Base-by-base conservation (phyloP, 768 basidiomycete species). In the Leccinum variicolor region DNA sequence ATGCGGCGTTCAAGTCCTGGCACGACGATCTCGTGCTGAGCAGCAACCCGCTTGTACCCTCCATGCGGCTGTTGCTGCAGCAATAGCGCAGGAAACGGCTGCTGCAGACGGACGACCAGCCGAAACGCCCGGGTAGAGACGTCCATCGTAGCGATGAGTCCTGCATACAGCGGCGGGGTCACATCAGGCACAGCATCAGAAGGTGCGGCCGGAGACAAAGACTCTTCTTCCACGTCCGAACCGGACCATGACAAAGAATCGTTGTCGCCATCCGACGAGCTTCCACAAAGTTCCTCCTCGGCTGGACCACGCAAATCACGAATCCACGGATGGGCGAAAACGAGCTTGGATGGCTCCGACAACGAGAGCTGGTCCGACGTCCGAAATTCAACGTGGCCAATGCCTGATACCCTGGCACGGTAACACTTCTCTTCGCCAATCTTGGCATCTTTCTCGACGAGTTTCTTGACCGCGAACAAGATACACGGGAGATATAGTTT, bases 281-380 rank as follows among this genome's bases (percentile, higher is more conserved):
- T n/a, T 28, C 45, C 25, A 51, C 29, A 19, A 10, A 3, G 11
- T 19, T 29, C 43, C 14, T 34, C 14, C 3, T 55, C 58, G 1
- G 36, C 41, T 7, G 58, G 47, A 8, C 28, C 52, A 1, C 25
- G n/a, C 3, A 64, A 28, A 29, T 52, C 45, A 15, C 63, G 54
- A 39, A 64, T 33, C 63, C 63, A 64, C 1, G 62, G 63, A 47
- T 57, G 51, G 10, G 57, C 46, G 11, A 60, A 19, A 45, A 49
- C 17, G 10, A 62, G 23, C 26, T 45, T 53, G 15, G 33, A 46
- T 3, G 53, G 41, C 11, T 58, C 50, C 15, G 0, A 46, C 23
- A 39, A 15, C 34, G 59, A 47, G 21, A 58, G 33, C n/a, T 4
- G 19, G 14, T 54, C 46, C 1, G 33, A 31, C 2, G 60, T 55